These are phyloP conservation scores for Xerocomus minutiporus DNA, from an alignment of 1,284 basidiomycete species.

Conservation along the genomic window DNA sequence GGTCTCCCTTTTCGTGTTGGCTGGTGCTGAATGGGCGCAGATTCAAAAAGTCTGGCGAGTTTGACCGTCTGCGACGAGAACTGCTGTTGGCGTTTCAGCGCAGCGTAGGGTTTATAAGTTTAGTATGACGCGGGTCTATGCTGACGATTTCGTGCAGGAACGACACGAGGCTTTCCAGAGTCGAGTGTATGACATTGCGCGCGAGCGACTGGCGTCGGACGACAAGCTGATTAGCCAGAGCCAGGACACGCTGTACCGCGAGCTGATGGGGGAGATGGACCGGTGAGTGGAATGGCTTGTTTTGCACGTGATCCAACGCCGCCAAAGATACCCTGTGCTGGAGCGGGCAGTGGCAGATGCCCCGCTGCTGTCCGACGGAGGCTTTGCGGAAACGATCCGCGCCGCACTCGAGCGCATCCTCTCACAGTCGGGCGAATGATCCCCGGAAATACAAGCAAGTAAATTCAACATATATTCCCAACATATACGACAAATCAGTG, in stretches of 20 bases:
- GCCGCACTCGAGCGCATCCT: constrained; percentile 42
- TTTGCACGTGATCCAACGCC: not conserved
- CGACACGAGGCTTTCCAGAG: constrained; percentile 48
- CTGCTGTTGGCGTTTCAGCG: constrained; percentile 59
- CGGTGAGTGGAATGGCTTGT: constrained; percentile 38
- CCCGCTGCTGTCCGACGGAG: constrained; percentile 46
- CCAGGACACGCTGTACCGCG: constrained; percentile 50
- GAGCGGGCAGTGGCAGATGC: constrained; percentile 59
- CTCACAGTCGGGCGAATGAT: constrained; percentile 9
- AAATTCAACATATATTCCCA: not conserved
- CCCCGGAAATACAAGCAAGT: not conserved
- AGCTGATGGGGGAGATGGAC: constrained; percentile 68
- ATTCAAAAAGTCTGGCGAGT: constrained; percentile 77
- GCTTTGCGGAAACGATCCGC: constrained; percentile 46
- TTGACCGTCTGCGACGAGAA: constrained; percentile 66
- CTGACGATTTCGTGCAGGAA: constrained; percentile 37
- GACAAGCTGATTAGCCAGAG: constrained; percentile 50
- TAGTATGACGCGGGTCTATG: not conserved
- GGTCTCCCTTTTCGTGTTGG: not conserved
- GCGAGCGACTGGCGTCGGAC: constrained; percentile 51
- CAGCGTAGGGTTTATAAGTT: constrained; percentile 39
- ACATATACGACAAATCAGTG: constrained; percentile 13
- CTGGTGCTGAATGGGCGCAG: constrained; percentile 34
- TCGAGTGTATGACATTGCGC: constrained; percentile 58
- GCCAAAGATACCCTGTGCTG: constrained; percentile 31